Base-by-base conservation (phyloP, 345 rosid species). In the Xanthoceras sorbifolium region DNA sequence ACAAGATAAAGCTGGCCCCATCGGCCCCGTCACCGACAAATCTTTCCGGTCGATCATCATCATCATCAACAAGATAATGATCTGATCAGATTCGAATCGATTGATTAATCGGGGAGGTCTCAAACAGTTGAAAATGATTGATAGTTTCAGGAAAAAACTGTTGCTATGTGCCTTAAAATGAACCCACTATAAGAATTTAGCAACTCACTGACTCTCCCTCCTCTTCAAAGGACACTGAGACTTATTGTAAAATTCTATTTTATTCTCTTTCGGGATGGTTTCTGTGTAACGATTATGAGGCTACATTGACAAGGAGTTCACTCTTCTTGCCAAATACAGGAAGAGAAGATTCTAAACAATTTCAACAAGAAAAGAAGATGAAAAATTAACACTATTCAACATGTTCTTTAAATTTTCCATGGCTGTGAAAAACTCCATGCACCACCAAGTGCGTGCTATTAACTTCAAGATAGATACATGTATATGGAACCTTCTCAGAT, bases 21-120 rank as follows among this genome's bases (percentile, higher is more conserved):
- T 38, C 42, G 42, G 72, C 34, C 70, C n/a, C 40, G 36, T 63
- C 55, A 65, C 84, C 82, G 71, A 71, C 82, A 71, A 57, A 48
- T 59, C 74, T 34, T 40, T 23, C 62, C 31, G 23, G 54, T 14
- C 38, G 55, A 26, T 72, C n/a, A 48, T 72, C 62, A 48, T 72
- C 25, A 72, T n/a, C n/a, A n/a, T n/a, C n/a, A n/a, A n/a, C n/a
- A n/a, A 23, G 54, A 38, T 72, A 11, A 31, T 72, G 23, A 46
- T n/a, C n/a, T n/a, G n/a, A n/a, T n/a, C n/a, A n/a, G n/a, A n/a
- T n/a, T n/a, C n/a, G n/a, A n/a, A n/a, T n/a, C n/a, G n/a, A n/a
- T 67, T 42, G 32, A 31, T n/a, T 15, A 38, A 32, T 71, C 8
- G 14, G n/a, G 48, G 25, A 14, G 50, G n/a, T 15, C 52, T n/a